Evolutionary conservation across 352 stramenopile genomes (phyloP).

Genomic region (Globisporangium viniferum): DNA sequence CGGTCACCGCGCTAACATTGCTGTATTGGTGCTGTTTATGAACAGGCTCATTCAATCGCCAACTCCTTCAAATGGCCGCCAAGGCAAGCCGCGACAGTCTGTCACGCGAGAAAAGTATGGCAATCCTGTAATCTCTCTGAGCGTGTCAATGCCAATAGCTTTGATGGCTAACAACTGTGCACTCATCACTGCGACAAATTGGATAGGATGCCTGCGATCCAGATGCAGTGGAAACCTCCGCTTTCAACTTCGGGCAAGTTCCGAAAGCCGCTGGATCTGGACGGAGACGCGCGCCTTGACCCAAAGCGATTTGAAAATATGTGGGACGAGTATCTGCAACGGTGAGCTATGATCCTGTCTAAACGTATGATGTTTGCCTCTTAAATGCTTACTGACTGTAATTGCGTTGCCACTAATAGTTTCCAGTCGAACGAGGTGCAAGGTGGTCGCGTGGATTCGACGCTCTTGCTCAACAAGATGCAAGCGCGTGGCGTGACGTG

Average conservation of each 20-base stretch:
- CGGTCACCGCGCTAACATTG: background rate
- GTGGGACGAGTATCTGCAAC: conserved; percentile 74
- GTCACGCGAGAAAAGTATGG: conserved; percentile 35
- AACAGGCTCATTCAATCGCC: conserved; percentile 11
- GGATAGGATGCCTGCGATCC: conserved; percentile 57
- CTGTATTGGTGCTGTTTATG: background rate
- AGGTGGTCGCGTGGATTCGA: conserved; percentile 20
- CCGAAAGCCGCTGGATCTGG: conserved; percentile 34
- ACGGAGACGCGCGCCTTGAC: conserved; percentile 40
- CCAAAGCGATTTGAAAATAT: conserved; percentile 71
- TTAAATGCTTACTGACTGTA: background rate
- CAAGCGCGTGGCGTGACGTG: conserved; percentile 45
- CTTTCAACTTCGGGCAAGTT: conserved; percentile 14
- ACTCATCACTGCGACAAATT: background rate
- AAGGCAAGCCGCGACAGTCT: conserved; percentile 16
- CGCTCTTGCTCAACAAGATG: conserved; percentile 39
- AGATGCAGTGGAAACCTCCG: conserved; percentile 59
- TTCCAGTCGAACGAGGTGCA: conserved; percentile 28
- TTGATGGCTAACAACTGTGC: background rate
- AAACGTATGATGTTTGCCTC: background rate
- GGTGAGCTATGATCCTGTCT: conserved; percentile 27
- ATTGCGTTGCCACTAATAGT: conserved; percentile 11
- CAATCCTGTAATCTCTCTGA: background rate
- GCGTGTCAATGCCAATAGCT: background rate
- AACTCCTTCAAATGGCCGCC: background rate